Evolutionary conservation across 1,139 yeast genomes (phyloP).

Genomic region (Taiozyma sp.): DNA sequence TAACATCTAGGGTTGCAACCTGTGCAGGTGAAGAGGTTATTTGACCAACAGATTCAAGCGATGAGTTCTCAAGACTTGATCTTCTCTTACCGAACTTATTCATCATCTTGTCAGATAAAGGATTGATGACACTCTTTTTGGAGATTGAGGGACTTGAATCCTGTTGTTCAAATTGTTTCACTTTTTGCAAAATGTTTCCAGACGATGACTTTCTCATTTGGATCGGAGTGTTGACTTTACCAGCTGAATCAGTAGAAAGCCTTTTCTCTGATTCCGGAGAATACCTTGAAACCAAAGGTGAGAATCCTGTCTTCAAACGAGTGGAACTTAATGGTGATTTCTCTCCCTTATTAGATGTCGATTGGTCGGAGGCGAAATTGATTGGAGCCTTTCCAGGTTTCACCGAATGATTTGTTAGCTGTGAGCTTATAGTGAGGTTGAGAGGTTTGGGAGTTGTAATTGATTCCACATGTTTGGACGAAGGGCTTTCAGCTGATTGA

Average conservation of each 20-base stretch:
- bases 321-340: conserved; percentile 1
- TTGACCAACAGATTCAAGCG: not conserved
- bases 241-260: not conserved
- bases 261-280: conserved; percentile 10
- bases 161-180: conserved; percentile 27
- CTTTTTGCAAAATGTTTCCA: conserved; percentile 24
- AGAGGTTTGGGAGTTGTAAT: conserved; percentile 8
- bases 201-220: conserved; percentile 24
- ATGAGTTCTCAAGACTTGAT: conserved; percentile 8
- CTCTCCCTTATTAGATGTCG: not conserved
- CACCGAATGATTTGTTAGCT: conserved; percentile 9
- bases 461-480: not conserved
- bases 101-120: conserved; percentile 20
- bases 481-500: not conserved
- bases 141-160: conserved; percentile 2
- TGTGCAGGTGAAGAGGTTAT: not conserved
- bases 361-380: not conserved
- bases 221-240: not conserved
- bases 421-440: conserved; percentile 16
- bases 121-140: conserved; percentile 14
- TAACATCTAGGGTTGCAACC: not conserved
- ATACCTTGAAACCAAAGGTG: conserved; percentile 12
- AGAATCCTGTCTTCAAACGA: conserved; percentile 9
- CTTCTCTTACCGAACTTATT: conserved; percentile 30
- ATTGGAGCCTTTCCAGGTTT: conserved; percentile 6